These are phyloP conservation scores for Alternaria solani DNA, from an alignment of 2,329 filamentous ascomycete genomes.

Conservation along the genomic window DNA sequence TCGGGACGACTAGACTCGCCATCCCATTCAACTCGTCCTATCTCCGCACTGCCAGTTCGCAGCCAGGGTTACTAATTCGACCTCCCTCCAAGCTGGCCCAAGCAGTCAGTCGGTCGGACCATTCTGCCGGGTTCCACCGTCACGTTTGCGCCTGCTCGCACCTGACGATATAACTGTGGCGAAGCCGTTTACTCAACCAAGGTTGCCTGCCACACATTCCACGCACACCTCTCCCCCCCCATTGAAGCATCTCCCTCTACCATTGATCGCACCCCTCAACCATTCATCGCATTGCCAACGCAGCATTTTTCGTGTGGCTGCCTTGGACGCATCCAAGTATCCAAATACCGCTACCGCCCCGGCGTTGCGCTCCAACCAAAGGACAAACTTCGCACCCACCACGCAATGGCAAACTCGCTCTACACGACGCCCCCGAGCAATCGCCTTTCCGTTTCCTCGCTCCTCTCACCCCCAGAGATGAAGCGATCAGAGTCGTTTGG, in stretches of 20 bases:
- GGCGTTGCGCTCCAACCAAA: conserved; percentile 13
- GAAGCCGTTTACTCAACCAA: conserved; percentile 18
- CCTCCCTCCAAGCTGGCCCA: conserved; percentile 28
- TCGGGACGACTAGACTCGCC: conserved; percentile 35
- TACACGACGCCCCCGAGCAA: conserved; percentile 41
- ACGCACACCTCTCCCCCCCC: conserved; percentile 20
- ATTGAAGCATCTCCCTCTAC: conserved; percentile 20
- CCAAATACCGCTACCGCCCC: conserved; percentile 18
- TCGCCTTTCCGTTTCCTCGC: conserved; percentile 49
- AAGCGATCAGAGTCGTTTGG: conserved; percentile 52
- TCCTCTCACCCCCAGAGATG: conserved; percentile 53
- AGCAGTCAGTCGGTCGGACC: conserved; percentile 35
- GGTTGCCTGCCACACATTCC: conserved; percentile 19
- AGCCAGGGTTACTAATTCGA: conserved; percentile 27
- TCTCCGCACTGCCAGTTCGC: conserved; percentile 33
- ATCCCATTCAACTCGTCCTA: conserved; percentile 29
- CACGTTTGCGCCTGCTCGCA: conserved; percentile 24
- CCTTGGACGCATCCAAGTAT: conserved; percentile 20
- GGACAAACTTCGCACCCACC: conserved; percentile 30
- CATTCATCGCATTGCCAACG: conserved; percentile 18
- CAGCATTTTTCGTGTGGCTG: conserved; percentile 13
- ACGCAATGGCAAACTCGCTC: conserved; percentile 41
- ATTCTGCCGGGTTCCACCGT: conserved; percentile 46
- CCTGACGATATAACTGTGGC: conserved; percentile 22
- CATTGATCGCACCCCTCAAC: conserved; percentile 11